Evolutionary conservation across 164 flowering plant species (phyloP).

Genomic region (Magnolia kwangsiensis): DNA sequence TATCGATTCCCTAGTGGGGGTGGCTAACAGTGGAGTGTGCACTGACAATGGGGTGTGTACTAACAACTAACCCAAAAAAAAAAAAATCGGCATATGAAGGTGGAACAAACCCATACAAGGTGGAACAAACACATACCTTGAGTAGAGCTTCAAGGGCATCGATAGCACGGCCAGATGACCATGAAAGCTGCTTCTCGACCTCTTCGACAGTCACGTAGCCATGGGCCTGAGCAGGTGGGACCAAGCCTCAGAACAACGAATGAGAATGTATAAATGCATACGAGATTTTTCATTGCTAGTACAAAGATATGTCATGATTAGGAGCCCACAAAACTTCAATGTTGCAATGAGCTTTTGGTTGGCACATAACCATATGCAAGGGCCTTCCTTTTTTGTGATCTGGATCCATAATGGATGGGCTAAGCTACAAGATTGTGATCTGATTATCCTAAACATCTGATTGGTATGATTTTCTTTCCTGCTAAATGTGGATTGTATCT

Average conservation of each 20-base stretch:
- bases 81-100: no score
- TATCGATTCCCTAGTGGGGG: no score
- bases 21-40: no score
- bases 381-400: no score
- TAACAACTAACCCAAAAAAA: no score
- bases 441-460: neutral
- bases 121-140: constrained; percentile 38
- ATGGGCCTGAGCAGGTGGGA: constrained; percentile 46
- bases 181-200: constrained; percentile 64
- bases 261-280: neutral
- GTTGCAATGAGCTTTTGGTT: neutral
- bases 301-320: neutral
- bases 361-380: no score
- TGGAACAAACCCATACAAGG: neutral
- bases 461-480: neutral
- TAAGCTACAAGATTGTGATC: neutral
- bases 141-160: constrained; percentile 87
- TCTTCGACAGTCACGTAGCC: constrained; percentile 90
- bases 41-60: no score
- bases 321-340: neutral
- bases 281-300: neutral
- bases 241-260: neutral
- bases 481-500: neutral
- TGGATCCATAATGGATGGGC: neutral
- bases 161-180: constrained; percentile 83